Base-by-base conservation (phyloP, 2,329 filamentous ascomycete species). In the Fusarium sp. region DNA sequence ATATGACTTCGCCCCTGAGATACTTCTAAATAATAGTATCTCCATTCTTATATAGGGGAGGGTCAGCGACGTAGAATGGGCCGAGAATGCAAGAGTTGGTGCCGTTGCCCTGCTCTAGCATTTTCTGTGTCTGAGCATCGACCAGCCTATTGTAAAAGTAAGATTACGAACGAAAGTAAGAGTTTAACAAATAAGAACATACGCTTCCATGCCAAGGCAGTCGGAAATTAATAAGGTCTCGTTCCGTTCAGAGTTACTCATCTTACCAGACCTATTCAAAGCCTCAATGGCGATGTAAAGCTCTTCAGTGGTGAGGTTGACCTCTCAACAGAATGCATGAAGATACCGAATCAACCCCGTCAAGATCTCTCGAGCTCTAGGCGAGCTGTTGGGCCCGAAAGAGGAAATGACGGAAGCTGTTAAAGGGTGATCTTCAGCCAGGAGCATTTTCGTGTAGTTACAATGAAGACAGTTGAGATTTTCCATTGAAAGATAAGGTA, bases 401-500 rank as follows among this genome's bases (percentile, higher is more conserved):
- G 49, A 52, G 23, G 33, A 52, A 7, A 52, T 52, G 49, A 40
- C 23, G 15, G 33, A 52, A 5, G 33, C 26, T 13, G 49, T 52
- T 3, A 52, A 14, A 13, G 33, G 33, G 6, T 8, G 13, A 20
- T 40, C 49, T 27, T 40, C 5, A 27, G 23, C 13, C 7, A 10
- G 7, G 8, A 15, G 15, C 49, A 52, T 52, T 17, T 9, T 40
- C 8, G 5, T 5, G 8, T n/a, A n/a, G 5, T 0, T 38, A 14
- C 8, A 3, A 3, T 26, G 4, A 15, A 15, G 8, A 0, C 5
- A 2, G 5, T 17, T 5, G 9, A 5, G 17, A 1, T 5, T 7
- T 12, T 27, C 0, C 4, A 4, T 5, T 14, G 33, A 17, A 14
- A 7, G 0, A 7, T 15, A 9, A 15, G 12, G 27, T 2, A 2